phyloP scores from a whole-genome alignment of 2,329 filamentous ascomycete genomes.

The Claviceps fusiformis region DNA sequence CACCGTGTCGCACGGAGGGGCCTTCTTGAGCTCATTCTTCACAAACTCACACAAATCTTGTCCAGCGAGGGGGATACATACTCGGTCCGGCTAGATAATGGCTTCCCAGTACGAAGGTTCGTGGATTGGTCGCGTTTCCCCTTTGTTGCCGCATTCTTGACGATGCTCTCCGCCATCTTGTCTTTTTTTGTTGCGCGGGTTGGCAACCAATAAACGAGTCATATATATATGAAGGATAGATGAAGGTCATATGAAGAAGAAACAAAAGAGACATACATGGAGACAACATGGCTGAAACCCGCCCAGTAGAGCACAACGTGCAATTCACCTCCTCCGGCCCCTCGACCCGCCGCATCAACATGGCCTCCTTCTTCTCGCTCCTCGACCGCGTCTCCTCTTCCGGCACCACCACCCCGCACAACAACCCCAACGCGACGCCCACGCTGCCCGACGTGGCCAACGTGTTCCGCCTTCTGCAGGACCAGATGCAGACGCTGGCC shows the following conservation, averaged over 20 bases:
- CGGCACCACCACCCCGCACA: slow-evolving; percentile 22
- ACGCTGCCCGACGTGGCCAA: slow-evolving; percentile 45
- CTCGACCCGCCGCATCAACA: slow-evolving; percentile 42
- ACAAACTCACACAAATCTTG: no score
- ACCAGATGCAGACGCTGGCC: slow-evolving; percentile 41
- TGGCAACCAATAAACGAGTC: not conserved
- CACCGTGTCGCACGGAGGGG: no score
- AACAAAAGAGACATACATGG: not conserved
- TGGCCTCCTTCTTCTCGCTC: slow-evolving; percentile 48
- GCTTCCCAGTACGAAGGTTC: slow-evolving; percentile 42
- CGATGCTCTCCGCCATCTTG: not conserved
- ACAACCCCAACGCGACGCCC: slow-evolving; percentile 45
- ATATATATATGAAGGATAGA: not conserved
- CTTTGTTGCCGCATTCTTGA: no score
- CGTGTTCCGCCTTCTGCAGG: slow-evolving; percentile 44
- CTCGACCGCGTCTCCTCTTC: slow-evolving; percentile 36
- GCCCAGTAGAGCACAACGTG: slow-evolving; percentile 51
- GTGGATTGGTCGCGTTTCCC: slow-evolving; percentile 1
- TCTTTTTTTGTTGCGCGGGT: not conserved
- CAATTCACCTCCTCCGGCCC: slow-evolving; percentile 26
- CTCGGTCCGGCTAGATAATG: slow-evolving; percentile 24
- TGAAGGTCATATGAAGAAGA: not conserved
- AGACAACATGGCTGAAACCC: not conserved
- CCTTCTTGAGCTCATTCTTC: no score
- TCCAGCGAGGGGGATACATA: no score